Evolutionary conservation across 257 asterid genomes (phyloP), one percentile per base, ranked within the genome.

Genomic region (Gentiana dahurica): DNA sequence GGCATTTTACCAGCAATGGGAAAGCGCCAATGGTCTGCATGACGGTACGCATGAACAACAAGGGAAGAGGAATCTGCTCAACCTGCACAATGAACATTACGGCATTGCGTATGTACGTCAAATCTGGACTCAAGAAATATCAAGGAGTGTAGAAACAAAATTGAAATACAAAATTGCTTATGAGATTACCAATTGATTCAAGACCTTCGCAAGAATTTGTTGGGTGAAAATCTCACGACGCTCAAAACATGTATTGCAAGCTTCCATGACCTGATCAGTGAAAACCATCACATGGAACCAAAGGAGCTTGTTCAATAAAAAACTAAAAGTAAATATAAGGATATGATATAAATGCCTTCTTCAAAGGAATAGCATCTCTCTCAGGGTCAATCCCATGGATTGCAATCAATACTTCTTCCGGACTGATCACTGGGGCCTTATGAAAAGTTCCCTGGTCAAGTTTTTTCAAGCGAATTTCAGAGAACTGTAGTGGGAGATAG

Each of bases 201-300:
- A 77, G 66, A 87, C 98, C 73, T 88, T 88, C 34, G 98, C 98
- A 56, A 92, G 68, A 70, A 92, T 95, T 80, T 85, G 97, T 70
- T 92, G 97, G 34, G 98, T 64, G 75, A 88, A 92, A 62, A 79
- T 81, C 36, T 88, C 77, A 47, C 79, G 83, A 83, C 78, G 94
- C 75, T 83, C 98, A 78, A 92, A 85, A 73, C 98, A 92, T 64
- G 89, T 85, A 79, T 85, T 92, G 83, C 98, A 92, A 63, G 97
- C 98, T 76, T 92, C 98, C 57, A 94, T 92, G 59, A 88, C 79
- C 98, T 92, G 97, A 71, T 71, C 52, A 70, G 51, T 60, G 52
- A 61, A 65, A 67, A 51, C 36, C 39, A 34, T 57, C 58, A 51
- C 53, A 65, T 36, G 57, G 65, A 52, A 49, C 67, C 24, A 15